Base-by-base conservation (phyloP, 371 early-diverging fungal species). In the Rhizopus arrhizus region DNA sequence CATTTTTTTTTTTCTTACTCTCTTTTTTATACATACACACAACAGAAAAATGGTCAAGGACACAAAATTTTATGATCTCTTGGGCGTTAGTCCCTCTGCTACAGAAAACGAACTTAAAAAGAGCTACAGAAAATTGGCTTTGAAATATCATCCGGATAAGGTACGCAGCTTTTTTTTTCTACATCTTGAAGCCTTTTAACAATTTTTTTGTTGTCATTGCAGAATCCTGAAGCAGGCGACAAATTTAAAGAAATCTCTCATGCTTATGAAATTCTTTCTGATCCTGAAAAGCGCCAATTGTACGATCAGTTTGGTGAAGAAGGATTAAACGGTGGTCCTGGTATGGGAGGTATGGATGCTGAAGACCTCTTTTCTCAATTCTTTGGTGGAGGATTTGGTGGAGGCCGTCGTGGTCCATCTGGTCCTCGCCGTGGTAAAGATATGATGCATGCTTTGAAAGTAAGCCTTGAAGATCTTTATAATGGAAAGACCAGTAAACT, bases 141-240 rank as follows among this genome's bases (percentile, higher is more conserved):
- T 94, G 59, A 90, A 90, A 62, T 95, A 92, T 78, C 99, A 99
- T 68, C 99, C 94, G 50, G 98, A 96, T 78, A 95, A 95, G 85
- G 89, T 85, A 78, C 33, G 22, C 9, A 33, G 75, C 73, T 15
- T 77, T 80, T 35, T 65, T 81, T 43, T 82, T 64, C 80, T 29
- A 36, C 13, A 42, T 32, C n/a, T 50, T 11, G 29, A 32, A 5
- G 29, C 36, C 13, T 5, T 6, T 16, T 35, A 22, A 48, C 31
- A n/a, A 11, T 36, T 38, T 15, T 42, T 13, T 36, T 15, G n/a
- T 33, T 15, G 31, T 41, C 9, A n/a, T 29, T 34, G n/a, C 49
- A 94, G 76, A 92, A 91, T 66, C 89, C 90, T 66, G 86, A 89
- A 56, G 92, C 91, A 47, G 80, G 80, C 51, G 94, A 95, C 71